Evolutionary conservation across 1,284 basidiomycete species (phyloP), one percentile per base, ranked within the genome.

Genomic region (Fomes fomentarius): DNA sequence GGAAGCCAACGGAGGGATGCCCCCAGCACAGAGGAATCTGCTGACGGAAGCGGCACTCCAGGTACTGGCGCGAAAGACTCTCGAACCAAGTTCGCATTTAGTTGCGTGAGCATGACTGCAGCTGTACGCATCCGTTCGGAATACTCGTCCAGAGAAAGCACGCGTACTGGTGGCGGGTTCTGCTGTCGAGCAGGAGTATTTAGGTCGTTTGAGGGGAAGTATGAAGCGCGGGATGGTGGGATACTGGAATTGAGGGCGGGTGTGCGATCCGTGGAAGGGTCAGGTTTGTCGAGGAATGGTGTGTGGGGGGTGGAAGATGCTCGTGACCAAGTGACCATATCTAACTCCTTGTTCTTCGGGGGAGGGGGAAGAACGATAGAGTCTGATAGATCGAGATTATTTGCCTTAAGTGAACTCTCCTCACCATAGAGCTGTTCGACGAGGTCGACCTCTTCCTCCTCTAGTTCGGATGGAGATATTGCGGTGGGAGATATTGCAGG

Each of bases 81-180:
- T 47, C 85, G 82, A 12, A 84, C 76, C 43, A 92, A 78, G 57
- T 85, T 95, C 0, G 93, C 87, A 64, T 96, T 98, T 39, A 99
- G 82, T 74, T 99, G 96, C 1, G 96, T 91, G 21, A 99, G 85
- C 96, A 99, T 98, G 64, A 99, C 89, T 3, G 97, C 96, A 1
- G 96, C 96, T 10, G 95, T 98, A 14, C 94, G 87, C 96, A 99
- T 99, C 39, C 96, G 85, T 66, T 98, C 93, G 0, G 96, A 96
- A 69, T 99, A 99, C 64, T 99, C 96, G 66, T 99, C 96, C 26
- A 99, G 76, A 1, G 88, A 89, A 2, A 79, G 58, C n/a, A 67
- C 60, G 24, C 63, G 65, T 4, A 52, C 44, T 1, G 51, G 30
- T 21, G 39, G 47, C 48, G 56, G 39, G 34, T 28, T 59, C 51